Evolutionary conservation across 1,284 basidiomycete species (phyloP).

Genomic region (Trichosporon asahii): DNA sequence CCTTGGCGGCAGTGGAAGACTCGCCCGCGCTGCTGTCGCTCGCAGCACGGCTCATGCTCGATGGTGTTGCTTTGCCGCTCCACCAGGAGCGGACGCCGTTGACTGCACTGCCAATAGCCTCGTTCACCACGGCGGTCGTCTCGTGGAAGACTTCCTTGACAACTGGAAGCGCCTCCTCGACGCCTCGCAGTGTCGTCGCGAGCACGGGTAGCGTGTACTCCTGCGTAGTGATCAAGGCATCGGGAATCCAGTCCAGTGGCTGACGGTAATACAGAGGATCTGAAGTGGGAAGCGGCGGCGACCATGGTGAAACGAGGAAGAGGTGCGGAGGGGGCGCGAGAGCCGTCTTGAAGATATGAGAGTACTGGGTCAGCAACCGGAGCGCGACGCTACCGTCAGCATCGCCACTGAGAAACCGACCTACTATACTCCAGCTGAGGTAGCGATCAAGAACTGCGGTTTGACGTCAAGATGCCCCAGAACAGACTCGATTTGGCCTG

Average conservation of each 20-base stretch:
- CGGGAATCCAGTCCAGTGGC: constrained; percentile 44
- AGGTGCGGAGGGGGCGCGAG: constrained; percentile 36
- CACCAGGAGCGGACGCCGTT: constrained; percentile 19
- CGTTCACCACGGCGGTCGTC: constrained; percentile 17
- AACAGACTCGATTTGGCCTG: constrained; percentile 44
- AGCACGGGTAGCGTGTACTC: constrained; percentile 30
- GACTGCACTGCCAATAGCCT: constrained; percentile 12
- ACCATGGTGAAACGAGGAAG: constrained; percentile 47
- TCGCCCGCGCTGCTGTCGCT: background rate
- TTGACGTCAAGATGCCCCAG: constrained; percentile 42
- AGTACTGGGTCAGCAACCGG: constrained; percentile 36
- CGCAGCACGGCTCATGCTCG: background rate
- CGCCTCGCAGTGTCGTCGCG: constrained; percentile 13
- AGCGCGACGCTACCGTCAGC: constrained; percentile 38
- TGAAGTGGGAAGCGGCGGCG: constrained; percentile 35
- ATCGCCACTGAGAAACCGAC: background rate
- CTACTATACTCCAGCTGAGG: constrained; percentile 48
- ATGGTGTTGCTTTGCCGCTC: background rate
- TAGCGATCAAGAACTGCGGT: constrained; percentile 38
- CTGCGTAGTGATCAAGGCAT: constrained; percentile 41
- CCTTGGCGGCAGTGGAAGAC: background rate
- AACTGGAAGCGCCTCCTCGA: constrained; percentile 9
- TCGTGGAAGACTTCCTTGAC: constrained; percentile 15
- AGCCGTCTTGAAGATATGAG: constrained; percentile 28
- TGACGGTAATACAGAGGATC: constrained; percentile 43